A percentile compares a stretch with the other conserved stretches of the same genome.
Conservation (phyloP, 768 basidiomycete species). For the Pleurotus tuoliensis region DNA sequence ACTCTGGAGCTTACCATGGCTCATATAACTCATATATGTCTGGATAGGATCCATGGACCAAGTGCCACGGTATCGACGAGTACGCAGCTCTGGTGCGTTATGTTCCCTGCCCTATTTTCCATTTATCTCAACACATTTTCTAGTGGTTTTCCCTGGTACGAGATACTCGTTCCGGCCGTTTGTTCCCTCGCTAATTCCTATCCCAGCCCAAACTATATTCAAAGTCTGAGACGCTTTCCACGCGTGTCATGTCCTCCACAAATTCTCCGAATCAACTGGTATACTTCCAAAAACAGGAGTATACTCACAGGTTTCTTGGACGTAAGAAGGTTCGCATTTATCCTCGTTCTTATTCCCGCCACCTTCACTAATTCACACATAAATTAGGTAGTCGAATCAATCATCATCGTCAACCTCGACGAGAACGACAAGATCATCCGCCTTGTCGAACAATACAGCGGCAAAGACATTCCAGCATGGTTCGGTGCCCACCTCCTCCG, state of each 20-base stretch:
- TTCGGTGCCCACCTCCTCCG: slow-evolving; percentile 48
- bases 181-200: slow-evolving; percentile 3
- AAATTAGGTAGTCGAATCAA: slow-evolving; percentile 51
- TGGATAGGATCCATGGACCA: slow-evolving; percentile 43
- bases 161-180: background rate
- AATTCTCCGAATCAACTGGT: slow-evolving; percentile 55
- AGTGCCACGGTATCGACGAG: slow-evolving; percentile 46
- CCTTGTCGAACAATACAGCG: slow-evolving; percentile 59
- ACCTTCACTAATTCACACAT: background rate
- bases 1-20: background rate
- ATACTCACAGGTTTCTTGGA: slow-evolving; percentile 49
- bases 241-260: slow-evolving; percentile 58
- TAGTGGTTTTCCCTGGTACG: slow-evolving; percentile 53
- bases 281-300: slow-evolving; percentile 57
- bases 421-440: slow-evolving; percentile 58
- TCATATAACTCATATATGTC: background rate
- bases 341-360: background rate
- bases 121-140: background rate
- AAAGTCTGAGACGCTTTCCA: slow-evolving; percentile 44
- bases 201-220: slow-evolving; percentile 52
- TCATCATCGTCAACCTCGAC: slow-evolving; percentile 62
- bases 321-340: slow-evolving; percentile 41
- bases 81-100: slow-evolving; percentile 51
- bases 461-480: slow-evolving; percentile 45
- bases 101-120: background rate